Evolutionary conservation across 2,329 filamentous ascomycete genomes (phyloP), one percentile per base, ranked within the genome.

Genomic region (Colletotrichum musae): DNA sequence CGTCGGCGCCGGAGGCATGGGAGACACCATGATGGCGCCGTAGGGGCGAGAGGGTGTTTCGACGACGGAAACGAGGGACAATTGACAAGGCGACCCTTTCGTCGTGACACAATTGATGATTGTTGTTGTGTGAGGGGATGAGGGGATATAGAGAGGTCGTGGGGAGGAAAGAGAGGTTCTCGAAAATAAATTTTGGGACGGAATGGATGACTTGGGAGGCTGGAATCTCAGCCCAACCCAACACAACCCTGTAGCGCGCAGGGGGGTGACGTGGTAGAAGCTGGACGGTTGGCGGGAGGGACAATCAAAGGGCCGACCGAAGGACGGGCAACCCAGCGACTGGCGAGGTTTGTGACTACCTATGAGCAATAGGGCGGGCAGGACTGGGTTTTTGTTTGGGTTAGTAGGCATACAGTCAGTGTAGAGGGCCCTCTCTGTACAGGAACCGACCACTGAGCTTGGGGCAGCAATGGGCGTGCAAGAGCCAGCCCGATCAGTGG

Each of bases 1-100:
- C 75, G 84, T 86, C 67, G 85, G 86, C 67, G 87, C 87, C 70
- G 86, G 83, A 61, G 85, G 85, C 73, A 88, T 80, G 74, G 68
- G 68, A 47, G 68, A 70, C 64, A 83, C 81, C 75, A 83, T 80
- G 69, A 70, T 58, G 60, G 68, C 62, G 62, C 52, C 58, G 69
- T 24, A 51, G 48, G 9, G 57, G 32, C 47, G 32, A 60, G 28
- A 47, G 48, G 15, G 58, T 58, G 65, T 39, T 58, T 58, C 57
- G 66, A 64, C 58, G 54, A 71, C 59, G 58, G 53, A 64, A 71
- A 67, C 52, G 58, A 67, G 41, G 58, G 67, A 60, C 41, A 65
- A 70, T 64, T 57, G 71, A 65, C 64, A 45, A 54, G 59, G 24
- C 15, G 24, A 64, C 64, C 70, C 70, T 72, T 59, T 52, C 68